Evolutionary conservation across 1,284 basidiomycete genomes (phyloP).

Genomic region (Erythrobasidium hasegawianum): DNA sequence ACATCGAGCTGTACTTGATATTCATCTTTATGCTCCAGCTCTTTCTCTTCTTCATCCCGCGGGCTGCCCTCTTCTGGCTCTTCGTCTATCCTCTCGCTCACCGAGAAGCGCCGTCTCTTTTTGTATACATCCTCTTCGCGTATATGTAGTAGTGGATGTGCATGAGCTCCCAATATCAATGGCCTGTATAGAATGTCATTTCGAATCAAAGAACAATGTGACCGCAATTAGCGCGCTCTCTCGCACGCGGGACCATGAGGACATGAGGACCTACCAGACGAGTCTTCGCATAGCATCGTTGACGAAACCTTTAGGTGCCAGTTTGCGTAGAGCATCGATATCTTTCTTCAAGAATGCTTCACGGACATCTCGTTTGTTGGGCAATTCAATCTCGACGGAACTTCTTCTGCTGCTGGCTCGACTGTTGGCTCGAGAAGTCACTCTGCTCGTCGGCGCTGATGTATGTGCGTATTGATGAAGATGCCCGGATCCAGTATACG

Average conservation of each 20-base stretch:
- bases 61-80: neutral
- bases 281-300: conserved; percentile 33
- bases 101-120: neutral
- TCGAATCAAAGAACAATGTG: neutral
- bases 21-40: conserved; percentile 37
- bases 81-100: conserved; percentile 4
- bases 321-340: conserved; percentile 19
- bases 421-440: conserved; percentile 10
- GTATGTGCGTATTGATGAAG: too few species aligned
- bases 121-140: conserved; percentile 22
- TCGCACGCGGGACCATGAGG: neutral
- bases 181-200: neutral
- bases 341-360: conserved; percentile 27
- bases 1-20: conserved; percentile 46
- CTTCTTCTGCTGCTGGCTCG: conserved; percentile 30
- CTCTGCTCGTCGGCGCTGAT: too few species aligned
- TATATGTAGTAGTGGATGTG: conserved; percentile 7
- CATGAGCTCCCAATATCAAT: conserved; percentile 16
- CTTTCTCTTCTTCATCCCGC: neutral
- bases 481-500: too few species aligned
- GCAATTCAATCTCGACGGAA: conserved; percentile 22
- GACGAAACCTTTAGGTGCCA: conserved; percentile 22
- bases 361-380: conserved; percentile 17
- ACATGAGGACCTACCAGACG: conserved; percentile 13
- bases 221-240: conserved; percentile 5